These are phyloP conservation scores for Pichia californica DNA, from an alignment of 805 yeast species.

Conservation along the genomic window DNA sequence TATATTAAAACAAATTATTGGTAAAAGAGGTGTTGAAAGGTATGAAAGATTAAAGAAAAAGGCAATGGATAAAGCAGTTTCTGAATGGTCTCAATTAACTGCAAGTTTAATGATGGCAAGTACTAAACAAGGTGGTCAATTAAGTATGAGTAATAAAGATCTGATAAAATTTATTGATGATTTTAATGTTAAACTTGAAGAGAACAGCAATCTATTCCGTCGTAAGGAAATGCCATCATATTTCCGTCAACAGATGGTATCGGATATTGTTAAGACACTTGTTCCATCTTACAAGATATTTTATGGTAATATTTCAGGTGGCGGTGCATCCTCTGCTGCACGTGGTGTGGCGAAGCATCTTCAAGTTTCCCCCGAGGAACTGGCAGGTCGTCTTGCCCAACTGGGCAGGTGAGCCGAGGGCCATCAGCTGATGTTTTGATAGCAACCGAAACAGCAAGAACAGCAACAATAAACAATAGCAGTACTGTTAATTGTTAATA, in stretches of 20 bases:
- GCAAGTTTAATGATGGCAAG: conserved; percentile 75
- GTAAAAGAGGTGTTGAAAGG: conserved; percentile 54
- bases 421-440: not conserved
- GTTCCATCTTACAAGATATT: conserved; percentile 76
- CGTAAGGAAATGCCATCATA: conserved; percentile 31
- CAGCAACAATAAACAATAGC: no score
- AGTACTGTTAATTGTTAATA: no score
- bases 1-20: conserved; percentile 43
- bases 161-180: conserved; percentile 52
- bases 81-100: conserved; percentile 76
- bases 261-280: conserved; percentile 66
- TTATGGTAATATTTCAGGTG: not conserved
- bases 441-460: no score
- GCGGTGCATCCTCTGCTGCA: no score
- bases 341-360: conserved; percentile 3
- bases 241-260: conserved; percentile 54
- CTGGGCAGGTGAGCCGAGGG: not conserved
- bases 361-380: not conserved
- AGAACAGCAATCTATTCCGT: conserved; percentile 59
- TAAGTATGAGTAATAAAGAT: conserved; percentile 63
- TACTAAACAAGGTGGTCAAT: conserved; percentile 44
- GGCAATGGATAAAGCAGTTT: conserved; percentile 63
- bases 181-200: conserved; percentile 81
- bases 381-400: not conserved
- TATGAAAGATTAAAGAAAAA: conserved; percentile 64